Evolutionary conservation across 2,329 filamentous ascomycete species (phyloP), one percentile per base, ranked within the genome.

Genomic region (Geosmithia morbida): DNA sequence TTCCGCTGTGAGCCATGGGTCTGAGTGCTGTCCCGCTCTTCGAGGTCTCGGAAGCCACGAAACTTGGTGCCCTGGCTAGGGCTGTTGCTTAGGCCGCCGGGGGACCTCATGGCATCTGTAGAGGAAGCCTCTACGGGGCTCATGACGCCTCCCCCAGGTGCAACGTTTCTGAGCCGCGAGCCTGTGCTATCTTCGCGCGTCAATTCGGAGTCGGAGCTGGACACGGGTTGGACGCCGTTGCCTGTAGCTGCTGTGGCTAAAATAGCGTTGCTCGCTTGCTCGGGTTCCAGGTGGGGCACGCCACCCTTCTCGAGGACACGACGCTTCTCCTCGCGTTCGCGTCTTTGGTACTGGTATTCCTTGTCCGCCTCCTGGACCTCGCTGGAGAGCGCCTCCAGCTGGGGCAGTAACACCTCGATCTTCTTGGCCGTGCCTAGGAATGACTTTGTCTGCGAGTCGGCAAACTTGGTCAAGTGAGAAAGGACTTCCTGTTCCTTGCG

Each of bases 401-500:
- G 87, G 1, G 92, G 92, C 17, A 94, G 71, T 65, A 95, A 79
- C 19, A 74, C 78, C 53, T 95, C 89, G 45, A 98, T 83, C 62
- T 84, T 94, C 63, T 89, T 89, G 13, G 90, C 84, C 0, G 89
- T 84, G 1, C 76, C 69, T 46, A 97, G 70, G 58, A 94, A 97
- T 50, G 77, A 82, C 56, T 79, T 83, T 16, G 92, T 87, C 60
- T 98, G 92, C 2, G 83, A 80, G 60, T 94, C 88, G 10, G 94
- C 94, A 61, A 89, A 98, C 60, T 84, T 90, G 2, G 92, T 98
- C 30, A 98, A 72, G 59, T 96, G 86, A 1, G 90, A 97, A 29
- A 98, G 66, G 4, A 98, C 86, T 61, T 98, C 92, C 59, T 97
- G 92, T 57, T 98, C 92, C 62, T 97, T 98, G 52, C 92, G 83